Conservation (phyloP, 1,284 basidiomycete genomes). For the Porodaedalea pini region DNA sequence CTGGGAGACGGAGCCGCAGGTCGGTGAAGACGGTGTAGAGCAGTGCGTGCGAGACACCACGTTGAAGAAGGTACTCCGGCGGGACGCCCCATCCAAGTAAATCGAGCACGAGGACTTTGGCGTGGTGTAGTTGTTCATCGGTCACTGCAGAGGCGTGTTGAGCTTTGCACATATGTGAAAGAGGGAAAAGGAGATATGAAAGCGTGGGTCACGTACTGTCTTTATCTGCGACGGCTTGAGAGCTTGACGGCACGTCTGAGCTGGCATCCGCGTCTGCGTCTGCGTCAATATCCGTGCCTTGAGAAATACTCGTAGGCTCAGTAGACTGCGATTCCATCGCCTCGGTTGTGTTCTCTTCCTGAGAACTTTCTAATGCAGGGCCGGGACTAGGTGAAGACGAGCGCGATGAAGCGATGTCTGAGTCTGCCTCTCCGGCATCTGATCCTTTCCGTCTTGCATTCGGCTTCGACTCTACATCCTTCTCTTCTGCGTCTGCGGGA, state of each 20-base stretch:
- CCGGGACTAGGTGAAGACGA: slow-evolving; percentile 10
- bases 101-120: slow-evolving; percentile 41
- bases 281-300: background rate
- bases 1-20: slow-evolving; percentile 35
- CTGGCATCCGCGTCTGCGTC: background rate
- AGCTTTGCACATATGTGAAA: background rate
- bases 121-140: slow-evolving; percentile 33
- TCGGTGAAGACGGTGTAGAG: slow-evolving; percentile 40
- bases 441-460: background rate
- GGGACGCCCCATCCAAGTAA: slow-evolving; percentile 44
- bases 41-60: slow-evolving; percentile 36
- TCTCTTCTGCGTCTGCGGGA: background rate
- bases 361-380: background rate
- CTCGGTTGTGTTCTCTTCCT: background rate
- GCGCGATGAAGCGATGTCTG: slow-evolving; percentile 20
- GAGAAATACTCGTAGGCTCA: background rate
- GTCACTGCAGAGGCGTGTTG: slow-evolving; percentile 1
- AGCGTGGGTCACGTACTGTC: background rate
- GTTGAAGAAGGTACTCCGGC: slow-evolving; percentile 41
- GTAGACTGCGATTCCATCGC: background rate
- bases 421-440: background rate
- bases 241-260: background rate
- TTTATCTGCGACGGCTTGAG: background rate
- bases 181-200: background rate
- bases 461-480: background rate